Evolutionary conservation across 305 asterid species (phyloP).

Genomic region (Fraxinus xanthoxyloides): DNA sequence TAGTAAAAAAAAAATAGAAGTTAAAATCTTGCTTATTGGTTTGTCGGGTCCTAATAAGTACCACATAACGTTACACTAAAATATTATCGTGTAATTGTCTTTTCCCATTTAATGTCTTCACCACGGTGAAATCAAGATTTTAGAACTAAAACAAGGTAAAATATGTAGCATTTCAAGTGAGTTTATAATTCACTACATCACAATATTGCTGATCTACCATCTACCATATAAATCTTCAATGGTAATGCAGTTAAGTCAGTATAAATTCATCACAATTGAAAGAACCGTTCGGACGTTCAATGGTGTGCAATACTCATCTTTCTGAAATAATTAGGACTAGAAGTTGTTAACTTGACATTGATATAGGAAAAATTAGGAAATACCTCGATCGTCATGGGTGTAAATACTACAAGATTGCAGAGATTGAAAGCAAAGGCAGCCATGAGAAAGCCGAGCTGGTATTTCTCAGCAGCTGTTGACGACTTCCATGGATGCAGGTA

Average conservation of each 20-base stretch:
- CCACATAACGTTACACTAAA: not conserved
- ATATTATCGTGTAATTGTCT: not conserved
- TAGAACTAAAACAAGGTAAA: not conserved
- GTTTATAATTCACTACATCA: not conserved
- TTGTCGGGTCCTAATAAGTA: not conserved
- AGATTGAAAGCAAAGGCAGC: constrained; percentile 88
- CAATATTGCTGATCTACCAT: not conserved
- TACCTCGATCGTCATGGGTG: constrained; percentile 97
- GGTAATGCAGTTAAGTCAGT: not conserved
- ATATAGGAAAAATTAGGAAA: constrained; percentile 6
- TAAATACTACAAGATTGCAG: constrained; percentile 78
- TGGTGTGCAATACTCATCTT: not conserved
- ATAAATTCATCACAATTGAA: not conserved
- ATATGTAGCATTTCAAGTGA: not conserved
- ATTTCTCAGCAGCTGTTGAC: constrained; percentile 61
- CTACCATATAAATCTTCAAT: not conserved
- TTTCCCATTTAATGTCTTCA: not conserved
- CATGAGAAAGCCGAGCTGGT: constrained; percentile 79
- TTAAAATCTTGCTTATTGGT: not conserved
- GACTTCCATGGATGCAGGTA: constrained; percentile 93
- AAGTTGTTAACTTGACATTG: not conserved
- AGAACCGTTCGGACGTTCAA: not conserved
- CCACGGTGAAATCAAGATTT: not conserved
- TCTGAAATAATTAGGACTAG: not conserved
- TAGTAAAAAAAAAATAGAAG: not conserved